Conservation (phyloP, 306 rosid genomes). For the Cotoneaster glaucophyllus region DNA sequence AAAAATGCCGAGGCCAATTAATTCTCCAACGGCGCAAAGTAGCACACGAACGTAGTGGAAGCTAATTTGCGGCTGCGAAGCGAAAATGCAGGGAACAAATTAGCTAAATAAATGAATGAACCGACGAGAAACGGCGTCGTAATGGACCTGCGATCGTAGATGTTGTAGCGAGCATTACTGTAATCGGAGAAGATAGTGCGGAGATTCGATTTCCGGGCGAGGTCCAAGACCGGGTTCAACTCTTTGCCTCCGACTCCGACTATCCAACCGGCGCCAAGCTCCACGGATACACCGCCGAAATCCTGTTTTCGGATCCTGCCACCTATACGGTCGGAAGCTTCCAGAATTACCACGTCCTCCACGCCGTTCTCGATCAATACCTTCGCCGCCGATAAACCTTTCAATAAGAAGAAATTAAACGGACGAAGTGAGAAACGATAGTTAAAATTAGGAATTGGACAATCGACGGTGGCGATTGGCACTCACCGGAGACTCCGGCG, state of each 20-base stretch:
- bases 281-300: constrained; percentile 82
- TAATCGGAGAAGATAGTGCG: constrained; percentile 88
- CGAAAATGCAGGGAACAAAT: background rate
- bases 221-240: constrained; percentile 87
- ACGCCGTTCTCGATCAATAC: constrained; percentile 66
- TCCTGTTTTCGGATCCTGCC: constrained; percentile 78
- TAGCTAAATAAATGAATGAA: background rate
- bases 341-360: constrained; percentile 66
- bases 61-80: background rate
- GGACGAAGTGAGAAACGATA: background rate
- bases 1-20: background rate
- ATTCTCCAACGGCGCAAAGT: background rate
- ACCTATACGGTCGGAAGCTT: constrained; percentile 91
- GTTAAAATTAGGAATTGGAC: background rate
- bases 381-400: constrained; percentile 86
- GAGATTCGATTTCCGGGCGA: constrained; percentile 56
- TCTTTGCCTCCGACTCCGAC: constrained; percentile 86
- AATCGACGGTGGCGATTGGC: background rate
- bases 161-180: constrained; percentile 84
- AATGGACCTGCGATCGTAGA: constrained; percentile 75
- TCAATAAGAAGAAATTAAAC: background rate
- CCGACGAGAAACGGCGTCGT: background rate
- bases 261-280: constrained; percentile 99
- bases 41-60: background rate
- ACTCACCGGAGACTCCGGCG: constrained; percentile 85